These are phyloP conservation scores for Cubamyces sp. DNA, from an alignment of 768 basidiomycete genomes.

Conservation along the genomic window DNA sequence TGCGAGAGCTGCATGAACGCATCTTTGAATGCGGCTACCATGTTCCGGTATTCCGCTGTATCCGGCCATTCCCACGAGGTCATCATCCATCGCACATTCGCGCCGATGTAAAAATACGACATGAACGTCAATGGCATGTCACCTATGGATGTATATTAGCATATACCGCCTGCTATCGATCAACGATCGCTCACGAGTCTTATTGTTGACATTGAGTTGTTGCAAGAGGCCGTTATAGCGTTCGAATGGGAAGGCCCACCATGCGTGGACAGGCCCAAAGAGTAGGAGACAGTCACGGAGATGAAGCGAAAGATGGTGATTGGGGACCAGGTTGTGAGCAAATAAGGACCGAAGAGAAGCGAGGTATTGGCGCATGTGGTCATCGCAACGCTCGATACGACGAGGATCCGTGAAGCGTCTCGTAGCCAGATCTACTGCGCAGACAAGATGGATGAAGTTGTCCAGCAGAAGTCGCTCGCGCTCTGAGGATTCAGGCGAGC, in stretches of 20 bases:
- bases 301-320: slow-evolving; percentile 41
- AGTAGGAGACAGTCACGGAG: slow-evolving; percentile 30
- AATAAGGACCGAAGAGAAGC: slow-evolving; percentile 27
- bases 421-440: slow-evolving; percentile 31
- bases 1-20: background rate
- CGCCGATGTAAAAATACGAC: slow-evolving; percentile 1
- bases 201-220: slow-evolving; percentile 31
- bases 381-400: slow-evolving; percentile 10
- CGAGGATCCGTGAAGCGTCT: slow-evolving; percentile 3
- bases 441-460: slow-evolving; percentile 37
- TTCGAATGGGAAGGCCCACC: slow-evolving; percentile 36
- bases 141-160: too few relatives aligned
- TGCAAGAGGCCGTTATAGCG: slow-evolving; percentile 35
- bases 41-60: background rate
- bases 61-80: background rate
- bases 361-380: slow-evolving; percentile 30
- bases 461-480: slow-evolving; percentile 23
- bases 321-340: slow-evolving; percentile 33
- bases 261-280: slow-evolving; percentile 37
- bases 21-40: background rate
- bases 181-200: too few relatives aligned
- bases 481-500: slow-evolving; percentile 12
- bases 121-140: slow-evolving; percentile 4
- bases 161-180: too few relatives aligned
- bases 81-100: background rate